These are phyloP conservation scores for Lentinula boryana DNA, from an alignment of 768 basidiomycete genomes.

Conservation along the genomic window DNA sequence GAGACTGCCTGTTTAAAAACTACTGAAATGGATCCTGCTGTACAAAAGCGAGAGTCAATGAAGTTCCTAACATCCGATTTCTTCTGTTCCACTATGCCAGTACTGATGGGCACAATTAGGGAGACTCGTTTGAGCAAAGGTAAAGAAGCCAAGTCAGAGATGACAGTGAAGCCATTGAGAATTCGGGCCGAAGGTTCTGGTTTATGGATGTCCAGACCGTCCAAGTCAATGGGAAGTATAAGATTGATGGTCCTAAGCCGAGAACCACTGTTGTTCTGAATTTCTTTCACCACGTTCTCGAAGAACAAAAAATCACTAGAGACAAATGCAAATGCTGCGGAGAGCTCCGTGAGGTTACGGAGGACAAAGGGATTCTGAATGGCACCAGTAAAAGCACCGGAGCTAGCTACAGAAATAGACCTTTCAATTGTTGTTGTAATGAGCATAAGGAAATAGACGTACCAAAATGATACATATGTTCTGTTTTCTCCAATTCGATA, in stretches of 20 bases:
- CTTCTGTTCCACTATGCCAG: not conserved
- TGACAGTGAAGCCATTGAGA: not conserved
- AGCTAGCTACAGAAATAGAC: not conserved
- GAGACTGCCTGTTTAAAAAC: not conserved
- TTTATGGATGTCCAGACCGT: not conserved
- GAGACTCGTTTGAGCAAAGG: not conserved
- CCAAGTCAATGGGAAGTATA: not conserved
- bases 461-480: conserved; percentile 1
- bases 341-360: not conserved
- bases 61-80: not conserved
- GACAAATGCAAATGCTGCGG: not conserved
- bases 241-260: not conserved
- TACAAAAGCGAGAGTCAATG: not conserved
- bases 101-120: not conserved
- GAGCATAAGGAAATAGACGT: not conserved
- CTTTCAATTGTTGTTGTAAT: too few relatives aligned
- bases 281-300: not conserved
- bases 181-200: not conserved
- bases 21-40: not conserved
- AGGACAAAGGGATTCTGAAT: not conserved
- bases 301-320: not conserved
- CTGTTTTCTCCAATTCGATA: not conserved
- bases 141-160: not conserved
- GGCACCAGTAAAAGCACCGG: not conserved
- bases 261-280: not conserved